A percentile compares a stretch with the other conserved stretches of the same genome.
These are phyloP conservation scores for Quercus phellos DNA, from an alignment of 331 rosid genomes.

Conservation along the genomic window DNA sequence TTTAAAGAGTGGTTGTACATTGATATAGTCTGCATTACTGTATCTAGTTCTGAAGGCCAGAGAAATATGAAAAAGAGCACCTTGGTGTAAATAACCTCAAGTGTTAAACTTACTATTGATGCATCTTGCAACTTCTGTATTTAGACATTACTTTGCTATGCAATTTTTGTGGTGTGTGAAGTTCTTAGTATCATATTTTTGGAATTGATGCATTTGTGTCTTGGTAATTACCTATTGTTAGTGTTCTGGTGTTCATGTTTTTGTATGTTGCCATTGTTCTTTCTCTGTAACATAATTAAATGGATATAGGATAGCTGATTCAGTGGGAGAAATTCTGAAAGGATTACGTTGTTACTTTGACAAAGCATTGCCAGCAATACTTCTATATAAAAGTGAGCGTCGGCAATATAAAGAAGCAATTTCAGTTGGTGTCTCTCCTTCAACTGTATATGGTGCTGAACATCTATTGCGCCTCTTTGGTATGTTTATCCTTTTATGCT, in stretches of 20 bases:
- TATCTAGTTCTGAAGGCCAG: no score
- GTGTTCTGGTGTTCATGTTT: no score
- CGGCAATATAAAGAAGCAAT: slow-evolving; percentile 63
- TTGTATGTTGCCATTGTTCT: background rate
- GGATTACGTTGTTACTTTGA: slow-evolving; percentile 75
- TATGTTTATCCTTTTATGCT: slow-evolving; percentile 27
- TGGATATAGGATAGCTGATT: slow-evolving; percentile 49
- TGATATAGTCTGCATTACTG: no score
- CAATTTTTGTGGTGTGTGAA: background rate
- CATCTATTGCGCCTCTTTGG: slow-evolving; percentile 90
- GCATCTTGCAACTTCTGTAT: background rate
- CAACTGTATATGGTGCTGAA: slow-evolving; percentile 84
- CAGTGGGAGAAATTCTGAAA: slow-evolving; percentile 59
- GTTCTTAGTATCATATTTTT: background rate
- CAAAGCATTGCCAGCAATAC: slow-evolving; percentile 73
- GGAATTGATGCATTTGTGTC: no score
- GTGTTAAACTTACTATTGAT: no score
- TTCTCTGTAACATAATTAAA: slow-evolving; percentile 13
- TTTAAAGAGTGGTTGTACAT: no score
- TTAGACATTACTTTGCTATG: background rate
- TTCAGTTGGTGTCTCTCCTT: slow-evolving; percentile 42
- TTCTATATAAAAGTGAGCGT: slow-evolving; percentile 74
- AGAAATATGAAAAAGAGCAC: no score
- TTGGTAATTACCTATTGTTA: no score
- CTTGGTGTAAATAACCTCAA: no score